Base-by-base conservation (phyloP, 768 basidiomycete species). In the Termitomyces sp. region DNA sequence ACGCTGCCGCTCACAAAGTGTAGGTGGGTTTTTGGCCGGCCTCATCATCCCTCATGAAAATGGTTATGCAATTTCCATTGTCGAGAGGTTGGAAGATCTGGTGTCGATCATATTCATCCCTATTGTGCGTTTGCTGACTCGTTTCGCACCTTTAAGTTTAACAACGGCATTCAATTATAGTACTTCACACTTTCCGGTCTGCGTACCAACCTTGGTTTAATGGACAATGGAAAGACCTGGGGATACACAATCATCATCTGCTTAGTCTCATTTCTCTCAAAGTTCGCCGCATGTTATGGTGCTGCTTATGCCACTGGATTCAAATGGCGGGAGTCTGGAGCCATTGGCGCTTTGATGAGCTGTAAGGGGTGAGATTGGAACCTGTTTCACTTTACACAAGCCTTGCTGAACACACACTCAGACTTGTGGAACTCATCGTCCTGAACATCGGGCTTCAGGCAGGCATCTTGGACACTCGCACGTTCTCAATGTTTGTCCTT, bases 401-500 rank as follows among this genome's bases (percentile, higher is more conserved):
- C 13, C 16, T 49, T 18, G 40, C 36, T 54, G 16, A 62, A 20
- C 2, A 8, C 6, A 2, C 47, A 24, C n/a, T 40, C 28, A 86
- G 84, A 35, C 74, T 86, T 22, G 92, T 94, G 26, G 93, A 95
- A 68, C 83, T 95, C 30, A 94, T 97, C 61, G 93, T 94, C 8
- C 82, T 95, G 66, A 97, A 97, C 67, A 85, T 95, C 61, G 94
- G 94, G 51, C 76, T 91, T 8, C 70, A 76, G 59, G 90, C 90
- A 3, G 72, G 72, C 13, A 85, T 90, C 55, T 76, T 89, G 47
- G 77, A 83, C 65, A 71, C 76, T 0, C 79, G 83, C 26, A 81
- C 88, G 11, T 93, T 95, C 76, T 90, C 91, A 0, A 94, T 94
- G 90, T 92, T 95, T 61, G 92, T 95, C 59, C 74, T 94, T 49